Evolutionary conservation across 2,329 filamentous ascomycete species (phyloP), one percentile per base, ranked within the genome.

Genomic region (Cryphonectria japonica): DNA sequence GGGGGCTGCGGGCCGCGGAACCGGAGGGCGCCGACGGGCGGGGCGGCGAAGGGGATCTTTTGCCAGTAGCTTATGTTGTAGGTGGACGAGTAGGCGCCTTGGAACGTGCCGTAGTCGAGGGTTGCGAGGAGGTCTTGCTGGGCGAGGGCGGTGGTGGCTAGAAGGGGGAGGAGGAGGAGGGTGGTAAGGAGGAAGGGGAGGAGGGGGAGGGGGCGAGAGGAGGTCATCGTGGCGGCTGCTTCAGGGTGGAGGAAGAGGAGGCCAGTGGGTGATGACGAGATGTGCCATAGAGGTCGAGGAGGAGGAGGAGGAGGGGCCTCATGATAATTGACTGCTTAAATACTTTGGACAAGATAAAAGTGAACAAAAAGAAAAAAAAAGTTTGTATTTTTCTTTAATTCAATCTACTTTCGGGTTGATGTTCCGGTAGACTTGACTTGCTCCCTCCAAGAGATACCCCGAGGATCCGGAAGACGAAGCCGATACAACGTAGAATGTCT

Each of bases 1-100:
- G 87, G 87, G 8, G 87, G 87, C 73, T 91, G 88, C 2, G 88
- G 88, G 0, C 83, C 87, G 67, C 88, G 85, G 76, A 91, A 91
- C 6, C 88, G 85, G 75, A 90, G 89, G 63, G 82, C 76, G 1
- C 87, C 87, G 16, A 83, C 79, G 19, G 89, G 88, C 1, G 89
- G 86, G 16, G 87, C 86, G 6, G 86, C 88, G 74, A 87, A 91
- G 22, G 88, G 88, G 65, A 91, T 89, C 74, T 86, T 89, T 72
- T 84, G 85, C 79, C 84, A 90, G 78, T 89, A 88, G 37, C 84
- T 86, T 59, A 89, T 84, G 75, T 89, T 88, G 75, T 89, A 89
- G 2, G 77, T 75, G 11, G 79, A 72, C 26, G 84, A 83, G 74
- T 87, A 87, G 62, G 83, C 82, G 26, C 88, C 87, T 73, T 83